Conservation (phyloP, 1,139 yeast genomes). For the Casaregolazyma suthepensis region DNA sequence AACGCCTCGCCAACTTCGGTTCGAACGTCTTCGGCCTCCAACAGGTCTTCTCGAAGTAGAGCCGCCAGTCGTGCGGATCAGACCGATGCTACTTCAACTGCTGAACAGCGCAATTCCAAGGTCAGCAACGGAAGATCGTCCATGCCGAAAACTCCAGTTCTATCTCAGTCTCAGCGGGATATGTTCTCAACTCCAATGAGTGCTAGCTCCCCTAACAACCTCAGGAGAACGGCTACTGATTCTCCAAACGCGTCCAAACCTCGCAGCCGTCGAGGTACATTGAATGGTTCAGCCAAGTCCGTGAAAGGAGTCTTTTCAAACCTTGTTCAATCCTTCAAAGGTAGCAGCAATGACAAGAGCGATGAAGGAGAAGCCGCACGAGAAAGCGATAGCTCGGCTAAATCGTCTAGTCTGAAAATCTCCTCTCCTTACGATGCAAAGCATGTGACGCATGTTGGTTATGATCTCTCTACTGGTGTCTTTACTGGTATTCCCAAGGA, state of each 20-base stretch:
- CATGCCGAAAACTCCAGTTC: constrained; percentile 8
- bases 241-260: constrained; percentile 4
- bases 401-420: constrained; percentile 46
- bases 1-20: constrained; percentile 11
- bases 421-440: constrained; percentile 87
- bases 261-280: constrained; percentile 18
- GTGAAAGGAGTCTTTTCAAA: constrained; percentile 47
- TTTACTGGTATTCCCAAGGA: constrained; percentile 88
- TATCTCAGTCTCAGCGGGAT: constrained; percentile 10
- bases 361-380: not conserved
- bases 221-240: constrained; percentile 5
- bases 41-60: constrained; percentile 18
- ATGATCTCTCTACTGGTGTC: constrained; percentile 73
- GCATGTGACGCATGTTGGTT: constrained; percentile 91
- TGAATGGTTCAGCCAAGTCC: constrained; percentile 31
- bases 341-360: constrained; percentile 9
- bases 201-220: not conserved
- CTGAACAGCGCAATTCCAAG: constrained; percentile 1
- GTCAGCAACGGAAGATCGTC: constrained; percentile 1
- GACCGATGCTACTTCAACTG: constrained; percentile 5
- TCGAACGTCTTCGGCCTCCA: constrained; percentile 14
- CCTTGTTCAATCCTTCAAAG: constrained; percentile 43
- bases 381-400: constrained; percentile 16
- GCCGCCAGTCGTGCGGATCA: constrained; percentile 26
- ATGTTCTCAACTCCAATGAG: constrained; percentile 10